Evolutionary conservation across 179 eudicot genomes (phyloP).

Genomic region (Corrigiola litoralis): DNA sequence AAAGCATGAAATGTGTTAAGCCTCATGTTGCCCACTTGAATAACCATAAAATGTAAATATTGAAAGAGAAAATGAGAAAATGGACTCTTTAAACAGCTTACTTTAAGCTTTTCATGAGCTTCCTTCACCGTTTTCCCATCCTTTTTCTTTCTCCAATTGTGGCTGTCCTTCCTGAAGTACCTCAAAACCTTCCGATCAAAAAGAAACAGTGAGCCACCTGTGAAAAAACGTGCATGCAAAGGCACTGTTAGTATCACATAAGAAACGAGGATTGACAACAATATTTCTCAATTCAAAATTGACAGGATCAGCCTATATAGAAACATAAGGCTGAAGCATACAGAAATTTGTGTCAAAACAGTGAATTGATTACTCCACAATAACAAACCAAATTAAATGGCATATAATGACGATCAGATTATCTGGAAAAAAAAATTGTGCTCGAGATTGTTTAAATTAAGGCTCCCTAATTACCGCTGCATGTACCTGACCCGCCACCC

Average conservation of each 20-base stretch:
- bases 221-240: slow-evolving; percentile 9
- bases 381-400: no score
- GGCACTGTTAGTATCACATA: slow-evolving; percentile 7
- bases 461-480: no score
- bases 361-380: neutral
- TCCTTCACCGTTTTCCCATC: slow-evolving; percentile 82
- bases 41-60: neutral
- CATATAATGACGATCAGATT: no score
- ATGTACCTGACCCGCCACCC: neutral
- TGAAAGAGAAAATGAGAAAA: neutral
- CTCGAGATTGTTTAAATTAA: no score
- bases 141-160: slow-evolving; percentile 88
- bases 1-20: neutral
- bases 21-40: neutral
- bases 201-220: slow-evolving; percentile 77
- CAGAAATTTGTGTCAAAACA: neutral
- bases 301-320: neutral
- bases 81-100: slow-evolving; percentile 16
- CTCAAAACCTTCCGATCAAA: slow-evolving; percentile 77
- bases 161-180: slow-evolving; percentile 82
- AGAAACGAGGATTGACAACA: neutral
- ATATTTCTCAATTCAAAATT: neutral
- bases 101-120: slow-evolving; percentile 85
- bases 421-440: no score
- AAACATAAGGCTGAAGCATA: neutral